Evolutionary conservation across 2,329 filamentous ascomycete species (phyloP), one percentile per base, ranked within the genome.

Genomic region (Hypoxylon sp.): DNA sequence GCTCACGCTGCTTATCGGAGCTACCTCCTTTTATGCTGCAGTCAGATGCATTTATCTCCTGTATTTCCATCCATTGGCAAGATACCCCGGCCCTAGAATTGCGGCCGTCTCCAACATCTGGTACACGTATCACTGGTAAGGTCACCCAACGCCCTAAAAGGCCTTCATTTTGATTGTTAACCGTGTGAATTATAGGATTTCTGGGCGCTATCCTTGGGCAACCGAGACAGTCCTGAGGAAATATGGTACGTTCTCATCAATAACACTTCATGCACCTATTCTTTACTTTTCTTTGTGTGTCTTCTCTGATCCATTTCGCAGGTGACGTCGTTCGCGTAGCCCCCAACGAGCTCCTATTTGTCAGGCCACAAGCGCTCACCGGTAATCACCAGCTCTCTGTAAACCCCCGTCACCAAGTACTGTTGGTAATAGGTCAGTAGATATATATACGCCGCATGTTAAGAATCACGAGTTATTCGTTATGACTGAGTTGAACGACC

Each of bases 101-200:
- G 26, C 26, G 11, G 26, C 26, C 2, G 11, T 27, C 11, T 27
- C 26, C 8, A 27, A 27, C 11, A 9, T 9, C 8, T 27, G 26
- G 26, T 27, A 27, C 26, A 11, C 26, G 2, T 27, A 27, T 27
- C 26, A 27, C 8, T 27, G 26, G 26, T 27, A 27, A 4, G 26
- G 26, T 9, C 26, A 26, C 24, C 9, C 24, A 26, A 26, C 9
- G 26, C 26, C 3, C 26, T 11, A 27, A 27, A 27, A 10, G 26
- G 11, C 8, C 26, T 27, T 27, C 8, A 3, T 9, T 27, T 27
- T 26, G 24, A 10, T 45, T 3, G 17, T 5, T 29, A 2, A 45
- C 4, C n/a, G 13, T n/a, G n/a, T n/a, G 43, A 70, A 3, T 82
- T 70, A 55, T 82, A 70, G 7, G 53, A n/a, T 46, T 4, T 21